Conservation (phyloP, 2,329 filamentous ascomycete species). For the Aspergillus pseudoterreus region DNA sequence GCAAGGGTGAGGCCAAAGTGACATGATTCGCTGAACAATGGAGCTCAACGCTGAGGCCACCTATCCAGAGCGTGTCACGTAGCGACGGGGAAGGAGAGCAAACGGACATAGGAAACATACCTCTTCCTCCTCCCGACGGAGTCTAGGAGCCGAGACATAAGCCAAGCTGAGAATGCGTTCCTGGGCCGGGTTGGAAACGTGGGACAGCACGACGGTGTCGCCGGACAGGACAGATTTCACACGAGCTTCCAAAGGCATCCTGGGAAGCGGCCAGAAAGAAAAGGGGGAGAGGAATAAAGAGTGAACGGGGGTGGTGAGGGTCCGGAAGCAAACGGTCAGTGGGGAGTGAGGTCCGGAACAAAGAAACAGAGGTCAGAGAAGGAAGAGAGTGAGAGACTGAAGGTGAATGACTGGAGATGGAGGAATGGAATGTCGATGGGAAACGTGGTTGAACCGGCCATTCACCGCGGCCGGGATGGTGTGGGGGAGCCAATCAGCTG, state of each 20-base stretch:
- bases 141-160: conserved; percentile 82
- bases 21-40: conserved; percentile 1
- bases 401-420: conserved; percentile 2
- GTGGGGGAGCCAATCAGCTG: conserved; percentile 10
- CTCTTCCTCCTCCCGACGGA: conserved; percentile 87
- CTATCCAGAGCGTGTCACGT: conserved; percentile 8
- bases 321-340: conserved; percentile 2
- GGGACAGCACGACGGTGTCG: conserved; percentile 82
- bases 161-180: conserved; percentile 88
- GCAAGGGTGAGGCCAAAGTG: neutral
- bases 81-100: neutral
- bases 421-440: conserved; percentile 4
- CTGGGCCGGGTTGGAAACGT: conserved; percentile 72
- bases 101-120: conserved; percentile 35
- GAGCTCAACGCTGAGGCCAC: conserved; percentile 14
- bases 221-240: conserved; percentile 95
- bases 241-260: conserved; percentile 54
- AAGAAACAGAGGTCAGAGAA: conserved; percentile 12
- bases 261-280: conserved; percentile 16
- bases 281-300: conserved; percentile 1
- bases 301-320: conserved; percentile 3
- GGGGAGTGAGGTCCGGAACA: conserved; percentile 7
- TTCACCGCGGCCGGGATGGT: neutral
- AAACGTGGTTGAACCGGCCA: conserved; percentile 25
- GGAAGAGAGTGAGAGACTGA: conserved; percentile 1